Conservation (phyloP, 192 early-diverging fungal species). For the Rhizophagus clarus region DNA sequence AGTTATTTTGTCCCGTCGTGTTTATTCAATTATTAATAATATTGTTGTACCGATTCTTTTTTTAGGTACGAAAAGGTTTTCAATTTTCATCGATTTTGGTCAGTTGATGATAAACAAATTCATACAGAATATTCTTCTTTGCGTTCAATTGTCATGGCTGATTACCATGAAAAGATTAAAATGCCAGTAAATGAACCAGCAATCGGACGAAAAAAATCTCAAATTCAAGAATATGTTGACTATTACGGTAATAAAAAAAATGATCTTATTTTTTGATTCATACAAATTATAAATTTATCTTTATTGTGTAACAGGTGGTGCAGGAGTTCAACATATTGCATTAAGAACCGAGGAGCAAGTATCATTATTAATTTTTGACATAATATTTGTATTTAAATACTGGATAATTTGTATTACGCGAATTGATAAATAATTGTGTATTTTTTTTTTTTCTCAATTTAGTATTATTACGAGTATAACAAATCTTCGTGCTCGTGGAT, state of each 20-base stretch:
- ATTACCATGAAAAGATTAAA: conserved; percentile 88
- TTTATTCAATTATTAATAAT: neutral
- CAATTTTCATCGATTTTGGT: conserved; percentile 99
- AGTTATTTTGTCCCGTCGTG: neutral
- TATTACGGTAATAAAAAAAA: conserved; percentile 63
- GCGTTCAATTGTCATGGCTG: conserved; percentile 94
- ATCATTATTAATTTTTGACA: neutral
- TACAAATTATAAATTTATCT: neutral
- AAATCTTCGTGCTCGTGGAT: conserved; percentile 82
- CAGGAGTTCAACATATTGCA: conserved; percentile 93
- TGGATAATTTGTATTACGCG: too few species aligned
- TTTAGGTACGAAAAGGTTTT: conserved; percentile 79
- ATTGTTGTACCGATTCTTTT: neutral
- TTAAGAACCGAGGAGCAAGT: conserved; percentile 68
- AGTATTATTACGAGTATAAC: conserved; percentile 83
- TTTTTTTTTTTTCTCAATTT: neutral
- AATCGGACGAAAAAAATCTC: conserved; percentile 87
- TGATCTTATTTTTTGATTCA: neutral
- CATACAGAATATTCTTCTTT: conserved; percentile 94
- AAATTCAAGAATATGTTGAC: conserved; percentile 92
- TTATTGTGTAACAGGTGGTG: conserved; percentile 49
- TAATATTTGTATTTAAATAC: neutral
- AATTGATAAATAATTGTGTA: neutral
- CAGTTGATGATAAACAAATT: conserved; percentile 95
- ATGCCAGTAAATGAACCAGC: conserved; percentile 99